These are phyloP conservation scores for Candida succiphila DNA, from an alignment of 805 yeast species.

Conservation along the genomic window DNA sequence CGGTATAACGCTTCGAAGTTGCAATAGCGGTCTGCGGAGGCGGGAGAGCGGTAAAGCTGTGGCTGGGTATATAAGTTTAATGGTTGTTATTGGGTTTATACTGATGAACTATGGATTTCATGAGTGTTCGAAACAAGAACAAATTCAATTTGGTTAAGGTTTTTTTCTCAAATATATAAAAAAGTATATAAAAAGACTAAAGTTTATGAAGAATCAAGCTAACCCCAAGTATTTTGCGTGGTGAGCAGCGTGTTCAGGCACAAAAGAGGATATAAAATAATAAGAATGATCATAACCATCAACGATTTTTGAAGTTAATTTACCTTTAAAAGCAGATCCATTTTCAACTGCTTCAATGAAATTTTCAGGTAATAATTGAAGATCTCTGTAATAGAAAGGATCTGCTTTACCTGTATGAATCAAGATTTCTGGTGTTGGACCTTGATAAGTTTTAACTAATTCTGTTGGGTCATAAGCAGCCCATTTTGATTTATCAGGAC, in stretches of 20 bases:
- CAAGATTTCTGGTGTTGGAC: slow-evolving; percentile 37
- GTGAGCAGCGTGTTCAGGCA: slow-evolving; percentile 73
- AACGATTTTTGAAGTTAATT: slow-evolving; percentile 49
- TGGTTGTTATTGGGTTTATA: too few species aligned
- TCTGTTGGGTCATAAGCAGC: slow-evolving; percentile 74
- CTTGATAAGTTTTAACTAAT: slow-evolving; percentile 43
- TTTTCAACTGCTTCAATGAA: slow-evolving; percentile 51
- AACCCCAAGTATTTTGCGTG: slow-evolving; percentile 53
- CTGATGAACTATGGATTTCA: too few species aligned
- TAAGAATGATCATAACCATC: slow-evolving; percentile 91
- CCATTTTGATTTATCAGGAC: slow-evolving; percentile 55
- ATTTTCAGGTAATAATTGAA: slow-evolving; percentile 68
- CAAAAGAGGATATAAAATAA: slow-evolving; percentile 73
- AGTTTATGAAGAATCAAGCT: slow-evolving; percentile 3
- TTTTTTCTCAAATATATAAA: background rate
- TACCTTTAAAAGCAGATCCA: slow-evolving; percentile 42
- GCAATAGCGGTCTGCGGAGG: too few species aligned
- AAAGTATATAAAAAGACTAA: background rate
- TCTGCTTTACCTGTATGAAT: slow-evolving; percentile 81
- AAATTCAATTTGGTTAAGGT: background rate
- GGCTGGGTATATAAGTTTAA: too few species aligned
- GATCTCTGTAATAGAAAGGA: slow-evolving; percentile 41
- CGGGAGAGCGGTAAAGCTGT: too few species aligned
- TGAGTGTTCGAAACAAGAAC: too few species aligned
- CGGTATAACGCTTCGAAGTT: too few species aligned